These are phyloP conservation scores for Penicillium goetzii DNA, from an alignment of 495 filamentous ascomycete species.

Conservation along the genomic window DNA sequence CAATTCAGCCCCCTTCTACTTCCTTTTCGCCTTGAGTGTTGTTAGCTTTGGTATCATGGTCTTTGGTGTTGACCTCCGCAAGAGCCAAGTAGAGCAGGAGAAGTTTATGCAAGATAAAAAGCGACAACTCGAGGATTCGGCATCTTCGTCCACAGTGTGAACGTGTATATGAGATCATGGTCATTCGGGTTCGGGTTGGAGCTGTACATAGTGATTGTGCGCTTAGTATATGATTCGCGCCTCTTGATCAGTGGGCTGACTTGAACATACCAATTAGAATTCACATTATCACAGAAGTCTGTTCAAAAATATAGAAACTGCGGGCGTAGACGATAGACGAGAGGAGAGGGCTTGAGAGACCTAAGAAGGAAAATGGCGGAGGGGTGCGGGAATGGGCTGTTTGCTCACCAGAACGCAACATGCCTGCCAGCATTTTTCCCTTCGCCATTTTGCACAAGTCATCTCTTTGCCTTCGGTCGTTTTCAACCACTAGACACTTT, in stretches of 20 bases:
- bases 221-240: neutral
- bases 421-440: too few species aligned
- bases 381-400: too few species aligned
- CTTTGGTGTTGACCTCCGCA: slow-evolving; percentile 59
- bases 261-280: neutral
- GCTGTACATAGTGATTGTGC: neutral
- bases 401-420: too few species aligned
- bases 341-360: too few species aligned
- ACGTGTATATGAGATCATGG: neutral
- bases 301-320: neutral
- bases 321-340: too few species aligned
- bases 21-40: slow-evolving; percentile 60
- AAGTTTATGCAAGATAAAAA: slow-evolving; percentile 30
- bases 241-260: neutral
- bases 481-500: too few species aligned
- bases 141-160: slow-evolving; percentile 10
- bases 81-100: slow-evolving; percentile 62
- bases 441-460: too few species aligned
- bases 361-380: too few species aligned
- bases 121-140: slow-evolving; percentile 15
- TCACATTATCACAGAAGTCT: neutral
- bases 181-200: neutral
- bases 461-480: too few species aligned
- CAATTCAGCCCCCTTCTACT: slow-evolving; percentile 64
- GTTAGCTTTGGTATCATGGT: slow-evolving; percentile 56